Conservation (phyloP, 805 yeast genomes). For the Maudiozyma bulderi region DNA sequence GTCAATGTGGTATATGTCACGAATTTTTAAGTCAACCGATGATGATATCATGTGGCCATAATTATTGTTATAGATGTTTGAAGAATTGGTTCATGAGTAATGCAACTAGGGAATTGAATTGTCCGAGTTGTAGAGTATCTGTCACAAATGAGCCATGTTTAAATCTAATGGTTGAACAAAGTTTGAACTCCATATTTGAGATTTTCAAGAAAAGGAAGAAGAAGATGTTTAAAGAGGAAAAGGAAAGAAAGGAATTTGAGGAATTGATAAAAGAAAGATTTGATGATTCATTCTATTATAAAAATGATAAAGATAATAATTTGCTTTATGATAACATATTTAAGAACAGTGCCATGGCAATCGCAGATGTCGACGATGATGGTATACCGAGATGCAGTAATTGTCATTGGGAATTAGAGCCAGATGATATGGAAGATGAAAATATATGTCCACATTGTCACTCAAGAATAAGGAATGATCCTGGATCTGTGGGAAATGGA, state of each 20-base stretch:
- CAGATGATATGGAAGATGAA: constrained; percentile 31
- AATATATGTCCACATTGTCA: constrained; percentile 62
- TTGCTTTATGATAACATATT: constrained; percentile 43
- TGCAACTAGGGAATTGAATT: constrained; percentile 37
- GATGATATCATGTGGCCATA: constrained; percentile 59
- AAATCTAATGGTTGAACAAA: constrained; percentile 43
- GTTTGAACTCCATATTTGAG: constrained; percentile 35
- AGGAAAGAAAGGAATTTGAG: constrained; percentile 13
- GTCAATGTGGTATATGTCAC: constrained; percentile 53
- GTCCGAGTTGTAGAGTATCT: constrained; percentile 57
- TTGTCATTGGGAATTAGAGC: constrained; percentile 67
- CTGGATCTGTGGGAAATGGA: neutral
- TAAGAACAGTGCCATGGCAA: constrained; percentile 38
- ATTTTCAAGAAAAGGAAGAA: constrained; percentile 22
- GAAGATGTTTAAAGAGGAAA: neutral
- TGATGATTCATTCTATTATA: constrained; percentile 8
- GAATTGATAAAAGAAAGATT: constrained; percentile 14
- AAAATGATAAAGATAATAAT: constrained; percentile 20
- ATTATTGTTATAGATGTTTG: constrained; percentile 62
- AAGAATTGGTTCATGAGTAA: constrained; percentile 46
- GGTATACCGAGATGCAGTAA: constrained; percentile 67
- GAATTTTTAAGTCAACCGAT: constrained; percentile 62
- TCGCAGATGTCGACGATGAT: constrained; percentile 55
- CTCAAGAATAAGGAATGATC: constrained; percentile 34
- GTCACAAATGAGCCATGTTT: constrained; percentile 42